phyloP scores from a whole-genome alignment of 345 rosid genomes.

The Corchorus capsularis region DNA sequence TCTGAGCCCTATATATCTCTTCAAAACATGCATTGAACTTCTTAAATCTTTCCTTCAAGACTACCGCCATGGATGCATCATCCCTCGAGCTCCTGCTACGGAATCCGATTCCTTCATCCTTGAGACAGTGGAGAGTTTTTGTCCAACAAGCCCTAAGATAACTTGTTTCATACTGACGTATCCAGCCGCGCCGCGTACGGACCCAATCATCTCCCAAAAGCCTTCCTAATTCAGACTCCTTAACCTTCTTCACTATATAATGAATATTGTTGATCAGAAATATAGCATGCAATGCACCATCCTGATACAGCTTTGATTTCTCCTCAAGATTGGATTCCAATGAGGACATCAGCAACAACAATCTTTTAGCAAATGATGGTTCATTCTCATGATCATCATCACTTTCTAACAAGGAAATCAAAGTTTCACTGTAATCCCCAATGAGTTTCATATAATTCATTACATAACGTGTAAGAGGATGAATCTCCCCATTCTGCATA shows the following conservation, averaged over 20 bases:
- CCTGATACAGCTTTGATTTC: conserved; percentile 83
- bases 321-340: conserved; percentile 85
- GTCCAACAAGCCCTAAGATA: conserved; percentile 95
- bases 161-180: conserved; percentile 82
- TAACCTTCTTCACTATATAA: conserved; percentile 88
- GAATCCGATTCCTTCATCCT: conserved; percentile 70
- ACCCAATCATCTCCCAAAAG: conserved; percentile 93
- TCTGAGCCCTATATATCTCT: conserved; percentile 82
- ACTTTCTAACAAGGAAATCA: conserved; percentile 61
- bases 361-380: conserved; percentile 59
- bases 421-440: conserved; percentile 73
- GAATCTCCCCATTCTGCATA: conserved; percentile 84
- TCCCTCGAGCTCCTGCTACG: conserved; percentile 41
- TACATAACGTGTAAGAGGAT: conserved; percentile 91
- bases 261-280: conserved; percentile 90
- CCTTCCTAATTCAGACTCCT: conserved; percentile 80
- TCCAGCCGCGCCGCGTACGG: conserved; percentile 75
- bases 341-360: conserved; percentile 56
- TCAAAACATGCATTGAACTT: conserved; percentile 86
- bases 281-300: conserved; percentile 66
- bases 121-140: conserved; percentile 72
- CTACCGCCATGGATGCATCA: conserved; percentile 62
- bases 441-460: conserved; percentile 90
- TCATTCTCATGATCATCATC: conserved; percentile 48
- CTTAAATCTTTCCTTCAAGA: conserved; percentile 87